Conservation (phyloP, 2,329 filamentous ascomycete species). For the Nemania serpens region DNA sequence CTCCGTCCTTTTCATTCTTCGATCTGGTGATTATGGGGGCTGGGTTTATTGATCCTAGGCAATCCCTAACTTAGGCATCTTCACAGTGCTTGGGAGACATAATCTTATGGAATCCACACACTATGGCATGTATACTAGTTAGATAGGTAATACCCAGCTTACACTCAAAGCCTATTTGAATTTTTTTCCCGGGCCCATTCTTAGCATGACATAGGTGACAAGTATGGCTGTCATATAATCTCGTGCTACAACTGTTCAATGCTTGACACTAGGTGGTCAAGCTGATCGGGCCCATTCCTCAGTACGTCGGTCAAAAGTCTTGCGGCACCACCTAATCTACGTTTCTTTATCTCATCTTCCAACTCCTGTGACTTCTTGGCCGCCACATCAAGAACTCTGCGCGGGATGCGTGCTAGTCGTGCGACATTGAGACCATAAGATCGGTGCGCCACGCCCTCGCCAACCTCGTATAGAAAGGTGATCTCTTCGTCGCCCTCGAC, state of each 20-base stretch:
- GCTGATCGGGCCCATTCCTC: constrained; percentile 44
- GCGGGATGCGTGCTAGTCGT: constrained; percentile 78
- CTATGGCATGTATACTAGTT: constrained; percentile 27
- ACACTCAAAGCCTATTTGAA: constrained; percentile 10
- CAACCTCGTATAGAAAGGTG: constrained; percentile 93
- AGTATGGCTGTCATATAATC: background rate
- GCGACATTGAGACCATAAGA: constrained; percentile 96
- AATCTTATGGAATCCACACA: constrained; percentile 24
- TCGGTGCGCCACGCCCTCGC: constrained; percentile 87
- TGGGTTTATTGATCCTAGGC: constrained; percentile 3
- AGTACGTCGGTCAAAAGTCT: constrained; percentile 51
- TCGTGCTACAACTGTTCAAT: constrained; percentile 61
- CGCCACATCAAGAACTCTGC: constrained; percentile 76
- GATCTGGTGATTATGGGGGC: constrained; percentile 12
- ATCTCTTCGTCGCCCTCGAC: constrained; percentile 72
- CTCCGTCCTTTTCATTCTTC: constrained; percentile 6
- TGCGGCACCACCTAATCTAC: constrained; percentile 60
- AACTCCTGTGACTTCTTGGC: constrained; percentile 78
- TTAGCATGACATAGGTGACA: background rate
- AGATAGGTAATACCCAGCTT: constrained; percentile 26
- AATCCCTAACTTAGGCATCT: constrained; percentile 17
- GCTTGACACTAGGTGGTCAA: constrained; percentile 58
- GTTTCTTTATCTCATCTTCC: constrained; percentile 71
- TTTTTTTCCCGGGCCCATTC: background rate
- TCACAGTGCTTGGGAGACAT: constrained; percentile 17